These are phyloP conservation scores for Fusarium sp. DNA, from an alignment of 2,329 filamentous ascomycete species.

Conservation along the genomic window DNA sequence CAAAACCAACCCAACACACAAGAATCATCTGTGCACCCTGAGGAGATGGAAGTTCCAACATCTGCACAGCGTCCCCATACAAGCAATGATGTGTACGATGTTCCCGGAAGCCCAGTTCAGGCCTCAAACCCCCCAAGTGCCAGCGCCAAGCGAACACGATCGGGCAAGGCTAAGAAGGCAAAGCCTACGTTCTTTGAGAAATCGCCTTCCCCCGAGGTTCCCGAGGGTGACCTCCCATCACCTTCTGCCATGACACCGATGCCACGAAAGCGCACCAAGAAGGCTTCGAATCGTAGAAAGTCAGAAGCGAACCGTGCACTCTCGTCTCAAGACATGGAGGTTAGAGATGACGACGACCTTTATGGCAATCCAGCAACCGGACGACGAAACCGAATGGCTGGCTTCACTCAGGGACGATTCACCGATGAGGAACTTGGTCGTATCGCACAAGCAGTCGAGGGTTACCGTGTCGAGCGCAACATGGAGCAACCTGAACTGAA, in stretches of 20 bases:
- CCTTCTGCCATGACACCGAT: constrained; percentile 47
- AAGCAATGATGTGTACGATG: constrained; percentile 38
- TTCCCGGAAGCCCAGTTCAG: constrained; percentile 37
- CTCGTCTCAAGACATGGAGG: constrained; percentile 36
- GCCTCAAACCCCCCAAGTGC: constrained; percentile 34
- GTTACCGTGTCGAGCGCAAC: constrained; percentile 54
- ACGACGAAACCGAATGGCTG: constrained; percentile 40
- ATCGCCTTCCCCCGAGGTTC: constrained; percentile 33
- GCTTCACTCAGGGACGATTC: constrained; percentile 54
- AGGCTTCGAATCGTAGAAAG: constrained; percentile 41
- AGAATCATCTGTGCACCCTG: constrained; percentile 8
- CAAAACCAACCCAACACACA: constrained; percentile 36
- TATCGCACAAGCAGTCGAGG: constrained; percentile 54
- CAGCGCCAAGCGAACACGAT: constrained; percentile 43
- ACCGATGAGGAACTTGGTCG: constrained; percentile 53
- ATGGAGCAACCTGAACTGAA: constrained; percentile 59
- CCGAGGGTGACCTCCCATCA: constrained; percentile 44
- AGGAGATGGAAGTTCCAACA: constrained; percentile 25
- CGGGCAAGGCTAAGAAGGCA: constrained; percentile 56
- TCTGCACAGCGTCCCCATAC: constrained; percentile 29
- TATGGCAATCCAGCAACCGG: constrained; percentile 19
- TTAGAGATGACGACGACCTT: constrained; percentile 28
- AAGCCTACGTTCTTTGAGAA: constrained; percentile 58
- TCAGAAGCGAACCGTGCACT: constrained; percentile 27
- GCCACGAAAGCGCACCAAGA: constrained; percentile 44